A percentile compares a stretch with the other conserved stretches of the same genome.
phyloP scores from a whole-genome alignment of 106 monocot genomes.

The Dendrobium huoshanense region DNA sequence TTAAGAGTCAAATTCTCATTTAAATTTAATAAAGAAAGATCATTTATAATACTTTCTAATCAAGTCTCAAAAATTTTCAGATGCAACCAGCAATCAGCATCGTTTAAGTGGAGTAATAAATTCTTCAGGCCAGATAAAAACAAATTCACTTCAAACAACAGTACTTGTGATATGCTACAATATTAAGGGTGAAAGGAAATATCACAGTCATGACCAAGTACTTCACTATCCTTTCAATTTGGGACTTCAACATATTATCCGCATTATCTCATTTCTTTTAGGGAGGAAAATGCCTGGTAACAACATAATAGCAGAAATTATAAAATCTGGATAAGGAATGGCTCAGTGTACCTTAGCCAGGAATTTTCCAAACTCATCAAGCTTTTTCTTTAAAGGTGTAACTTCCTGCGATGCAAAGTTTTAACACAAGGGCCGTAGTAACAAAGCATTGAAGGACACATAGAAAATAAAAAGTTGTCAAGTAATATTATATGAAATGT shows the following conservation, averaged over 20 bases:
- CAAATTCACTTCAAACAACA: background rate
- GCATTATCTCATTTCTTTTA: too few species aligned
- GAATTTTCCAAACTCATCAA: conserved; percentile 99
- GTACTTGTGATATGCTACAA: background rate
- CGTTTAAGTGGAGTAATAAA: background rate
- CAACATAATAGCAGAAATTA: background rate
- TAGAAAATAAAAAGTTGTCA: background rate
- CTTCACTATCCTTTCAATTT: background rate
- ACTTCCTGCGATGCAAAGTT: conserved; percentile 55
- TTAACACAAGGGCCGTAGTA: background rate
- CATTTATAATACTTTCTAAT: too few species aligned
- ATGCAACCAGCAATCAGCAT: background rate
- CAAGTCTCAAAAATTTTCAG: background rate
- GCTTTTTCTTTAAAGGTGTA: conserved; percentile 98
- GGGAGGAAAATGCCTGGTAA: background rate
- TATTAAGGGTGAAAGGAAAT: background rate
- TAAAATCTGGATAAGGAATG: background rate
- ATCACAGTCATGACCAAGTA: background rate
- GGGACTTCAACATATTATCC: background rate
- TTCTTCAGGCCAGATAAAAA: background rate
- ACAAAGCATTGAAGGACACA: background rate
- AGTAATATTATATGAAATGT: background rate
- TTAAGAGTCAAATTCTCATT: too few species aligned
- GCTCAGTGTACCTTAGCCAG: conserved; percentile 69
- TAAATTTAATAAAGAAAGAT: too few species aligned